Percentiles rank a stretch among this genome's conserved stretches.
Conservation (phyloP, 2,329 filamentous ascomycete genomes). For the Fusarium sp. region DNA sequence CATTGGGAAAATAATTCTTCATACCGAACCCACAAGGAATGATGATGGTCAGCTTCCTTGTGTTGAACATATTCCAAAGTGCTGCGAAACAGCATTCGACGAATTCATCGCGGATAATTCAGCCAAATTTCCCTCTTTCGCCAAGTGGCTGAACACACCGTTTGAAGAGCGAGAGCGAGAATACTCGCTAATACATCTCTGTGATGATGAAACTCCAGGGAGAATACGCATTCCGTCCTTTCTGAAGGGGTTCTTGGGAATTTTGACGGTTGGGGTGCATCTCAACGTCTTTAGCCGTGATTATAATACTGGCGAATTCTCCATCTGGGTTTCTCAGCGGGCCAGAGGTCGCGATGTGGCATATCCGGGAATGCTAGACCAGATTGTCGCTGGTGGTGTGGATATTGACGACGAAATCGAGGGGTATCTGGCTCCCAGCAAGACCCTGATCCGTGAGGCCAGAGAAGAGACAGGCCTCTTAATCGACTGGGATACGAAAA, state of each 20-base stretch:
- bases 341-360: slow-evolving; percentile 43
- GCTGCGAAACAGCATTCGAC: neutral
- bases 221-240: slow-evolving; percentile 49
- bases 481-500: slow-evolving; percentile 20
- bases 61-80: neutral
- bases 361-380: slow-evolving; percentile 53
- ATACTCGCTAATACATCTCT: slow-evolving; percentile 48
- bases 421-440: slow-evolving; percentile 35
- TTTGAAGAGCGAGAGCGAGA: slow-evolving; percentile 26
- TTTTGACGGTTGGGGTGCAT: slow-evolving; percentile 53
- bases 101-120: slow-evolving; percentile 28
- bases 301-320: slow-evolving; percentile 31
- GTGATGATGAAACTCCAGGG: slow-evolving; percentile 15
- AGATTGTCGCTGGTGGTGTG: slow-evolving; percentile 54
- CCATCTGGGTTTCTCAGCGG: slow-evolving; percentile 52
- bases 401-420: slow-evolving; percentile 45
- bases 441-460: slow-evolving; percentile 50
- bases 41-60: neutral
- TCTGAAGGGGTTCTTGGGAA: slow-evolving; percentile 51
- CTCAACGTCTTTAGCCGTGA: slow-evolving; percentile 52
- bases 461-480: slow-evolving; percentile 50
- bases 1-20: slow-evolving; percentile 22
- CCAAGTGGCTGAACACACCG: slow-evolving; percentile 43
- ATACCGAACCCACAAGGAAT: neutral
- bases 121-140: slow-evolving; percentile 46